Evolutionary conservation across 2,329 filamentous ascomycete species (phyloP), one percentile per base, ranked within the genome.

Genomic region (Colletotrichum sublineola): DNA sequence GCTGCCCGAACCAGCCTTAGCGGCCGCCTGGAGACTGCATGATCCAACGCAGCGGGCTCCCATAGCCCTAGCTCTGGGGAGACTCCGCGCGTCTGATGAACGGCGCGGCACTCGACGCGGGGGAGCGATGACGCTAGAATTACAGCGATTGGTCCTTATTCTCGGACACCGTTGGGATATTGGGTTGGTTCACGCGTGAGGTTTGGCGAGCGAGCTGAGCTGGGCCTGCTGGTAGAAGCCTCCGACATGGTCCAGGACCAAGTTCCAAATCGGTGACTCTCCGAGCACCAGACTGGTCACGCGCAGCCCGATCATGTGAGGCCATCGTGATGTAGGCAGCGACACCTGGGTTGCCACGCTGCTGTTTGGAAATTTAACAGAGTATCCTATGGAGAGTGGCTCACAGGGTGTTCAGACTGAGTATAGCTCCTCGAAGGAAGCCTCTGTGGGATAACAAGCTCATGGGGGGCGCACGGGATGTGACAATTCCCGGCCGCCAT

Each of bases 91-190:
- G 24, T 60, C 50, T 24, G 8, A 52, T 18, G 55, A 50, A 29
- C 48, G 24, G 5, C 36, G 53, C 40, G 24, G 55, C 18, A 36
- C 48, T 44, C 15, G 12, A 56, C 36, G 46, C 56, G 29, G 57
- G 31, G 40, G 15, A 24, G 18, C 24, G 11, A 29, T 46, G 24
- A 24, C 50, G 18, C 18, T 40, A 61, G 33, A 62, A 44, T 67
- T 71, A 48, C n/a, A 67, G 68, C 56, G 56, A 67, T 68, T 71
- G 46, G 68, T n/a, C 48, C 3, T 14, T 36, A 31, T 44, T n/a
- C 36, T 56, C 18, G 31, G 31, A 33, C 68, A 12, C 8, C 46
- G 38, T 46, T 62, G 31, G 8, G 3, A 31, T 31, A 31, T 67
- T 68, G 24, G 24, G 24, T 24, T 50, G 33, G 56, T 33, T 29